Conservation (phyloP, 2,329 filamentous ascomycete species). For the Calonectria pteridis region DNA sequence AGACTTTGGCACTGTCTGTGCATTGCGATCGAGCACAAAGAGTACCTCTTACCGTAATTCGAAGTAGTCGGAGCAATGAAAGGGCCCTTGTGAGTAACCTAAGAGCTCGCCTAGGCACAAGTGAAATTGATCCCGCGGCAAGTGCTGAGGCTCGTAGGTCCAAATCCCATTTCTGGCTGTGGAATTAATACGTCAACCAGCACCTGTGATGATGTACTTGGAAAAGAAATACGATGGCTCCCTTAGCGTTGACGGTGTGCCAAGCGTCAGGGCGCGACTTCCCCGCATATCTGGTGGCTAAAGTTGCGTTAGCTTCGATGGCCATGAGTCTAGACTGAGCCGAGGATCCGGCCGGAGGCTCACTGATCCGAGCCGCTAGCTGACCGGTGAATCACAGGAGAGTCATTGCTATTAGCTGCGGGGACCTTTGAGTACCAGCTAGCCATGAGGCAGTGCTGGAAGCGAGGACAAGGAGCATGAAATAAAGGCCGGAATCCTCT, state of each 20-base stretch:
- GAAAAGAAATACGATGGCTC: no score
- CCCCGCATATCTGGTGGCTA: background rate
- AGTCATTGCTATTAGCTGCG: background rate
- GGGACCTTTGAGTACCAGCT: background rate
- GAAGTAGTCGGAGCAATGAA: no score
- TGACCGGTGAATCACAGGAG: background rate
- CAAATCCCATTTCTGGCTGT: background rate
- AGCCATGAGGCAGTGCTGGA: background rate
- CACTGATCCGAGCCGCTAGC: conserved; percentile 1
- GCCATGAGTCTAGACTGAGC: background rate
- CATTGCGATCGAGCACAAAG: background rate
- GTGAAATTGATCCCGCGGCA: no score
- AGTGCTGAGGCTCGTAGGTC: background rate
- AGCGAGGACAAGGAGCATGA: background rate
- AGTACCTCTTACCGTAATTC: no score
- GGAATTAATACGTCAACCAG: background rate
- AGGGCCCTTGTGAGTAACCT: no score
- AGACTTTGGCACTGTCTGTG: background rate
- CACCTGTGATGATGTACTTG: no score
- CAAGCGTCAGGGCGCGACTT: background rate
- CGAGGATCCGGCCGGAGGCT: conserved; percentile 16
- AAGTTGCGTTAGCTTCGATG: conserved; percentile 1
- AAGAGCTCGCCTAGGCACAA: no score
- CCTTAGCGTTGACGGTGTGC: background rate
- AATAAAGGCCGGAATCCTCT: background rate